Base-by-base conservation (phyloP, 1,284 basidiomycete genomes). In the Heliocybe sulcata region DNA sequence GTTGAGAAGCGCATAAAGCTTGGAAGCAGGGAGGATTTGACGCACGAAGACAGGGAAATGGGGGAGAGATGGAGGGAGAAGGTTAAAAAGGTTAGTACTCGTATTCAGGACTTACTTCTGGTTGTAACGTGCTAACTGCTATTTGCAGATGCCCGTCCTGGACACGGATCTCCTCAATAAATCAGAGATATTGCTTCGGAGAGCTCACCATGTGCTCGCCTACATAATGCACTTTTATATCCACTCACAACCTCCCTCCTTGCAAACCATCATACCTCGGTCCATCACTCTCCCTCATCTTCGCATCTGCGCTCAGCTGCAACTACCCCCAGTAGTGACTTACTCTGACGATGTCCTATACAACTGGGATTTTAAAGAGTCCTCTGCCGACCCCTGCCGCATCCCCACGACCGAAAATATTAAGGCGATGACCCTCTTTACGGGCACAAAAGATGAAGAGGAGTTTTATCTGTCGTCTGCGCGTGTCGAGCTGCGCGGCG, bases 341-440 rank as follows among this genome's bases (percentile, higher is more conserved):
- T 98, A 97, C 65, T 90, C 94, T 11, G 94, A 96, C 67, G 90
- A 88, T 27, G 94, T 98, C 1, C 77, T 98, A 6, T 98, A 94
- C 75, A 97, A 98, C 66, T 97, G 92, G 92, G 68, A 72, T 8
- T 73, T 81, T 55, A 71, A 68, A 55, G 60, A 64, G 57, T 52
- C 55, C 52, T 8, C 52, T 12, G 20, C 65, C 57, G 38, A 65
- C 35, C 58, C 60, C 26, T 49, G 12, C 12, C 47, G 23, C 6
- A 54, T 57, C 1, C 72, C 77, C 58, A 63, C 81, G 57, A 67
- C 78, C 35, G 64, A 85, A 63, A 86, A 87, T 61, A 69, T 92
- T 38, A 74, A 75, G 35, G 82, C 60, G 73, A 78, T 52, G 25
- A 26, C 84, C 1, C 76, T 83, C 0, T 98, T 98, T 71, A 95